Evolutionary conservation across 1,284 basidiomycete species (phyloP).

Genomic region (Cutaneotrichosporon cyanovorans): DNA sequence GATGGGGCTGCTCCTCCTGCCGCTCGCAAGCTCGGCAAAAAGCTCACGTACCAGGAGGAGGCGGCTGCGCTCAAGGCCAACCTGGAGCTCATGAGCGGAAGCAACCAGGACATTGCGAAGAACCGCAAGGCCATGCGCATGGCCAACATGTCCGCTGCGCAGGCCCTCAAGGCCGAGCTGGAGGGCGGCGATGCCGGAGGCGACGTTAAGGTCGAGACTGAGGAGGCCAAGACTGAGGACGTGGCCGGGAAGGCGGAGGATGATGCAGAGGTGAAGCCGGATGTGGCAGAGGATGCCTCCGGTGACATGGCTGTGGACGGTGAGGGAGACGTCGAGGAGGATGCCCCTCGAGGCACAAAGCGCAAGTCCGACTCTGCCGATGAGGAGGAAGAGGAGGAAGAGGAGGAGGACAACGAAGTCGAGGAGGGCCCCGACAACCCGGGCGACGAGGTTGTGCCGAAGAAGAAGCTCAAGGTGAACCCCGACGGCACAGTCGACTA

Average conservation of each 20-base stretch:
- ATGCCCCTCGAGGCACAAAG: slow-evolving; percentile 37
- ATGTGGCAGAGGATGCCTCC: slow-evolving; percentile 15
- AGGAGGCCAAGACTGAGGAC: slow-evolving; percentile 14
- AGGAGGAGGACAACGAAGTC: slow-evolving; percentile 29
- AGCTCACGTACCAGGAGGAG: slow-evolving; percentile 21
- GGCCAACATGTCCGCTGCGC: slow-evolving; percentile 93
- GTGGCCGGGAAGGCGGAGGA: slow-evolving; percentile 18
- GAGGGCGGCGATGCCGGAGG: slow-evolving; percentile 48
- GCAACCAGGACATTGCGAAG: slow-evolving; percentile 76
- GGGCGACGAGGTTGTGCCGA: slow-evolving; percentile 47
- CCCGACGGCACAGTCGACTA: slow-evolving; percentile 61
- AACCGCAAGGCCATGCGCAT: slow-evolving; percentile 83
- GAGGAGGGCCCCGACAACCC: slow-evolving; percentile 37
- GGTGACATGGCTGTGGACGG: slow-evolving; percentile 11
- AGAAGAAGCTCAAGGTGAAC: slow-evolving; percentile 62
- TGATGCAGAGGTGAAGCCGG: slow-evolving; percentile 22
- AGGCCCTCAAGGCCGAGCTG: slow-evolving; percentile 85
- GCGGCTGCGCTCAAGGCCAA: slow-evolving; percentile 49
- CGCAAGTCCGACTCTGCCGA: slow-evolving; percentile 55
- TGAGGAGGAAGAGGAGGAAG: slow-evolving; percentile 17
- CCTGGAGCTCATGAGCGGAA: slow-evolving; percentile 49
- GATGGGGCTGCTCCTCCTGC: slow-evolving; percentile 11
- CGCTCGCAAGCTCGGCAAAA: slow-evolving; percentile 18
- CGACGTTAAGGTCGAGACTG: slow-evolving; percentile 15
- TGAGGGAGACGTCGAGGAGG: neutral